Conservation (phyloP, 1,139 yeast species). For the Saccharomyces hybrid region DNA sequence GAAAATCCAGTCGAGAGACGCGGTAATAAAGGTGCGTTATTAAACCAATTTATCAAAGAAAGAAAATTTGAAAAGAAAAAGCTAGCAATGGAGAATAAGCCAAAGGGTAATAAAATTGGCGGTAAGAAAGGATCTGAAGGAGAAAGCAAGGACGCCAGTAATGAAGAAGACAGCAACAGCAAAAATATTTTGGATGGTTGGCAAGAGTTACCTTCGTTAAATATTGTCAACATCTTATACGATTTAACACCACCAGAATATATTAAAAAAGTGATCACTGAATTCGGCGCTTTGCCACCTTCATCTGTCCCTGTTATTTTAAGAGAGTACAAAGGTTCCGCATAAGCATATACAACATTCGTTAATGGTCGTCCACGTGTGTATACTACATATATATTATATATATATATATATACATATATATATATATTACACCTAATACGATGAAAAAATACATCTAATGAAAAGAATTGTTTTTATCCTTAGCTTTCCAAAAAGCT, state of each 20-base stretch:
- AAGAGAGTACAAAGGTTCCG: slow-evolving; percentile 68
- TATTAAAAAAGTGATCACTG: slow-evolving; percentile 91
- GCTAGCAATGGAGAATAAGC: slow-evolving; percentile 18
- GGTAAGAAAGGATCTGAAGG: slow-evolving; percentile 10
- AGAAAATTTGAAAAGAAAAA: slow-evolving; percentile 25
- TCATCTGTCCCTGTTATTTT: slow-evolving; percentile 94
- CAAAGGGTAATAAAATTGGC: slow-evolving; percentile 1
- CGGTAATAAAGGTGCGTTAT: slow-evolving; percentile 46
- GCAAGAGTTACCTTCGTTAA: slow-evolving; percentile 56
- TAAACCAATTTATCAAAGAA: slow-evolving; percentile 56
- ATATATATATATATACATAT: not conserved
- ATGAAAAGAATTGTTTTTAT: not conserved
- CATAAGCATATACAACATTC: slow-evolving; percentile 11
- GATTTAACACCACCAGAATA: slow-evolving; percentile 93
- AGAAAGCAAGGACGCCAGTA: slow-evolving; percentile 13
- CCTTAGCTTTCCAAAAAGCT: not conserved
- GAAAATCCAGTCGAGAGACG: slow-evolving; percentile 49
- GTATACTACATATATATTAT: not conserved
- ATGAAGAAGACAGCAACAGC: slow-evolving; percentile 12
- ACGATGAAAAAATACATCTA: not conserved
- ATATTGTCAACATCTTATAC: slow-evolving; percentile 77
- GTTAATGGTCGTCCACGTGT: not conserved
- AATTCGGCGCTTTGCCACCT: slow-evolving; percentile 92
- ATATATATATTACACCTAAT: not conserved
- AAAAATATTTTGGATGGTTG: slow-evolving; percentile 51